Base-by-base conservation (phyloP, 805 yeast genomes). In the Teunomyces barrocoloradensis region DNA sequence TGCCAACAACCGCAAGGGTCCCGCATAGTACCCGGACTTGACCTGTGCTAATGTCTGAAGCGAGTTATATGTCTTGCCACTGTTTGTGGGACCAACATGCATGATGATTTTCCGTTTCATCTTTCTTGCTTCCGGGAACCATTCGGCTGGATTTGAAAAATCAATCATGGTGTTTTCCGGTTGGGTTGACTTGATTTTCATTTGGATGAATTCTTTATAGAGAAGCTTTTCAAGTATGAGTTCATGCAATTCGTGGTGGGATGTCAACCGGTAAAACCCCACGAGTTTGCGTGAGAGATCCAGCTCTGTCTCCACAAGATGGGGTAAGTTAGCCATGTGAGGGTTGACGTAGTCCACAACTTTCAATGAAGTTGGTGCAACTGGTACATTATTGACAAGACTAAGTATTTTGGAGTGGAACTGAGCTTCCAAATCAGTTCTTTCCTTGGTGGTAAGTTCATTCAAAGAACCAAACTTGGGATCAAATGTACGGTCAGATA, bases 51-150 rank as follows among this genome's bases (percentile, higher is more conserved):
- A 73, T 46, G 81, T 75, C 56, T 85, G 75, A 40, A 94, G 68
- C 0, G 98, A 96, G 42, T 80, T 78, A 60, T 88, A 87, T 0
- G 98, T 94, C 59, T 94, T 94, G 10, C 99, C 99, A 54, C 94
- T 84, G 63, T 94, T 94, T 0, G 99, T 94, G 1, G 99, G 99
- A 0, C 99, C 99, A 9, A 94, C 88, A 63, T 94, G 99, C 82
- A 94, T 79, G n/a, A 86, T 77, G 42, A 94, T 75, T 43, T 85
- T 84, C 34, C 99, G 73, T 53, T 81, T 83, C 71, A 89, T 73
- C 52, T 82, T 79, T 34, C 98, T 74, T 0, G 99, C 95, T 39
- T 76, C 81, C 0, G 98, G 96, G 58, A 76, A 94, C 90, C 96
- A 87, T 53, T 69, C 69, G 3, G 73, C 71, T 6, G 77, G 77